Percentiles rank a stretch among this genome's conserved stretches.
These are phyloP conservation scores for Parmales sp. DNA, from an alignment of 108 stramenopile species.

Conservation along the genomic window DNA sequence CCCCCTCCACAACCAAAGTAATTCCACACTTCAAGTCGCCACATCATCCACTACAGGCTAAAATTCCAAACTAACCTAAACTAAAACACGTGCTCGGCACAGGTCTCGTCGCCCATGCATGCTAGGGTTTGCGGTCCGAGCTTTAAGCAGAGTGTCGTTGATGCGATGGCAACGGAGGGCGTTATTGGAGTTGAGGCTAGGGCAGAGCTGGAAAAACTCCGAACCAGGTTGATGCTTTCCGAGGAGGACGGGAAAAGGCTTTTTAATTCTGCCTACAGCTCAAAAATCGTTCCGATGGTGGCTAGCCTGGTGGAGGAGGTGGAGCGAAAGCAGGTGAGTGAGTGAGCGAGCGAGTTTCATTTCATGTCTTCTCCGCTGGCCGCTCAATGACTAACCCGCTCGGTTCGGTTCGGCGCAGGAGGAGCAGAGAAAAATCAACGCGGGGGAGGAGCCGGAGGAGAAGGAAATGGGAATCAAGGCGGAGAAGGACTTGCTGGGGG, in stretches of 20 bases:
- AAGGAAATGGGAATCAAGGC: conserved; percentile 10
- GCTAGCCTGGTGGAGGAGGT: conserved; percentile 65
- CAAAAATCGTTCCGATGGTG: conserved; percentile 65
- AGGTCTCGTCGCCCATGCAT: conserved; percentile 45
- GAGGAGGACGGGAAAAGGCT: conserved; percentile 50
- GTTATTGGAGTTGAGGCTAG: conserved; percentile 66
- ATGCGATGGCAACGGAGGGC: conserved; percentile 73
- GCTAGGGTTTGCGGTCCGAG: conserved; percentile 51
- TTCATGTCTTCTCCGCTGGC: background rate
- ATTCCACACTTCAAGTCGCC: conserved; percentile 46
- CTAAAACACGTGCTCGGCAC: conserved; percentile 39
- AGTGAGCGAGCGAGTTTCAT: background rate
- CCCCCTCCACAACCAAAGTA: no score
- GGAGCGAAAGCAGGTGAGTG: conserved; percentile 46
- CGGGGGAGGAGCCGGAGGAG: conserved; percentile 12
- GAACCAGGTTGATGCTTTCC: conserved; percentile 54
- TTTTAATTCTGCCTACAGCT: conserved; percentile 56
- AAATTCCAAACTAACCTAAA: conserved; percentile 47
- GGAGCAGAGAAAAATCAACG: background rate
- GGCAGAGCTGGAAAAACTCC: conserved; percentile 49
- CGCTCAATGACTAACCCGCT: background rate
- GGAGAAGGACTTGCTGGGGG: conserved; percentile 73
- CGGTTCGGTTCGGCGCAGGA: background rate
- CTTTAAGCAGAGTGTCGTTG: conserved; percentile 64
- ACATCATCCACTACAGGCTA: conserved; percentile 51